Base-by-base conservation (phyloP, 1,139 yeast species). In the Geotrichum aggregatum region DNA sequence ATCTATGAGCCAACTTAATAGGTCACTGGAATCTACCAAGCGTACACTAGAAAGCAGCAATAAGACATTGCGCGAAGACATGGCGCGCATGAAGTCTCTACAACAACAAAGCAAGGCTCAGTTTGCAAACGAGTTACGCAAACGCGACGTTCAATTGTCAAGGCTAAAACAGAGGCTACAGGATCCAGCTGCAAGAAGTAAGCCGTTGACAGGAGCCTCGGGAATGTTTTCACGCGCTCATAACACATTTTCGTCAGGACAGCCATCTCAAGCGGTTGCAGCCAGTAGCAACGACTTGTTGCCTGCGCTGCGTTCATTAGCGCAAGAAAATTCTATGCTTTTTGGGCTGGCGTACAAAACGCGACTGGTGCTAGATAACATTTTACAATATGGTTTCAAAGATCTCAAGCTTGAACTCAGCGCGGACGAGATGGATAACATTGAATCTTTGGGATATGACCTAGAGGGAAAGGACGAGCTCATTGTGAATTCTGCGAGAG, bases 91-190 rank as follows among this genome's bases (percentile, higher is more conserved):
- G 21, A 52, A 55, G 24, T 42, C 35, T 13, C 49, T 56, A 10
- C 46, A 58, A 7, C 58, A 56, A 28, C 60, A 61, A 44, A 35
- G 54, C 44, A 52, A 56, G 19, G 52, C 46, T 30, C 65, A 61
- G 50, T 61, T 57, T 52, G 61, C 65, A 2, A 62, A 59, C 35
- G 68, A 64, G 42, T 54, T 64, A 40, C 53, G 68, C 7, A 63
- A 57, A 47, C 50, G 62, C 5, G 68, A 64, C 47, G 57, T 64
- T 24, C 62, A 62, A 22, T 51, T 63, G 21, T 56, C 60, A 31
- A 41, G 56, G 38, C 52, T 63, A 42, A 61, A 61, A 46, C 44
- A 35, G 24, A 18, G 38, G 14, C 14, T 31, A 21, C 50, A 46
- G 31, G 51, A 39, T 34, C 43, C 45, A 14, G 24, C n/a, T 1